phyloP scores from a whole-genome alignment of 805 yeast genomes.

The Teunomyces atbi region DNA sequence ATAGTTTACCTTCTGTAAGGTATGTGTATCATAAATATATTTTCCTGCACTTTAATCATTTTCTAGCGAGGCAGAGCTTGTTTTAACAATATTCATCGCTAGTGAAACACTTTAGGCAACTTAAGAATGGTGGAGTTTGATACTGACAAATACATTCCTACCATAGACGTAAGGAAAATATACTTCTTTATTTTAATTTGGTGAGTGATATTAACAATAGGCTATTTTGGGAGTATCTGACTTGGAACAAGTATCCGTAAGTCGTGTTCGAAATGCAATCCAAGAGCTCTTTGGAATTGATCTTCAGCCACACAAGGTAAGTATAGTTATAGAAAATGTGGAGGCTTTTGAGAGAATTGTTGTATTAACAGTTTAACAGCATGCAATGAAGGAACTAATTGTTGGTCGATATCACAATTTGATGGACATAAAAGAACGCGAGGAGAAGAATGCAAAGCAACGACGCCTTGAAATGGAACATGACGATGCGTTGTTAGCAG shows the following conservation, averaged over 20 bases:
- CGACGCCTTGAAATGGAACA: conserved; percentile 37
- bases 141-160: conserved; percentile 49
- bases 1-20: neutral
- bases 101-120: neutral
- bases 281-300: conserved; percentile 64
- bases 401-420: conserved; percentile 54
- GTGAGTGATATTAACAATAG: conserved; percentile 33
- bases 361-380: conserved; percentile 33
- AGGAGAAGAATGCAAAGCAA: conserved; percentile 18
- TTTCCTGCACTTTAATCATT: neutral
- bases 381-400: conserved; percentile 58
- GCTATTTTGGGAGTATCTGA: conserved; percentile 74
- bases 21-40: conserved; percentile 3
- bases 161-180: conserved; percentile 58
- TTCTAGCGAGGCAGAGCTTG: too few species aligned
- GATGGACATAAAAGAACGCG: conserved; percentile 37
- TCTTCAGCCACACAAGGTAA: conserved; percentile 44
- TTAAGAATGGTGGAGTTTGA: conserved; percentile 10
- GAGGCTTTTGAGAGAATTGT: too few species aligned
- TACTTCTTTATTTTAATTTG: neutral
- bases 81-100: neutral
- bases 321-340: conserved; percentile 13
- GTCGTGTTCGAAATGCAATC: conserved; percentile 67
- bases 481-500: conserved; percentile 54
- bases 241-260: conserved; percentile 66